Base-by-base conservation (phyloP, 2,329 filamentous ascomycete genomes). In the Claviceps paspali region DNA sequence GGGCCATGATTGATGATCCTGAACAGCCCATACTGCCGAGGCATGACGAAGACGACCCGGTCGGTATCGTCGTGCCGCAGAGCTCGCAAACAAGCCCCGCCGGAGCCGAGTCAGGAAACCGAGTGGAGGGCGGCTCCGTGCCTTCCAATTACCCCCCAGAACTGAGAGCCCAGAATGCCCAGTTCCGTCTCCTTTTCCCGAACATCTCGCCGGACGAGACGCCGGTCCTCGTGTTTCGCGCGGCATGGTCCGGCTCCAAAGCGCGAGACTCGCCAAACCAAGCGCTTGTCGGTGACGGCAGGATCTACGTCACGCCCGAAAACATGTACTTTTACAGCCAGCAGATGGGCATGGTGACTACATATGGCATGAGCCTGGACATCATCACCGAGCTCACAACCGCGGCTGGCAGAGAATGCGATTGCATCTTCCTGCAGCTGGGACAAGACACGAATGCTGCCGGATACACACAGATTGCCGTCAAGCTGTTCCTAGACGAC, bases 271-370 rank as follows among this genome's bases (percentile, higher is more conserved):
- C 62, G 6, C 55, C 59, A 3, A 56, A 3, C n/a, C 14, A 52
- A 38, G 60, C 52, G 1, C 54, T 96, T 46, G 60, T 66, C 17
- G 70, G 70, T 14, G 71, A 71, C 38, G 72, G 91, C 1, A 76
- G 91, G 37, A 77, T 93, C 18, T 98, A 92, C 54, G 78, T 94
- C 41, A 96, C 88, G 1, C 70, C 79, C 0, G 77, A 80, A 43
- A 82, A 87, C 45, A 77, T 98, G 54, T 96, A 93, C 57, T 96
- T 98, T 53, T 98, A 95, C 59, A 92, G 87, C 49, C 82, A 96
- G 51, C 83, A 95, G 52, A 77, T 95, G 54, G 91, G 91, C 5
- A 69, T 98, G 5, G 81, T 96, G 1, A 68, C 94, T 26, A 82
- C 88, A 1, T 88, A 86, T 35, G 74, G 74, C 12, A 74, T 92